These are phyloP conservation scores for Colletotrichum melonis DNA, from an alignment of 2,329 filamentous ascomycete species.

Conservation along the genomic window DNA sequence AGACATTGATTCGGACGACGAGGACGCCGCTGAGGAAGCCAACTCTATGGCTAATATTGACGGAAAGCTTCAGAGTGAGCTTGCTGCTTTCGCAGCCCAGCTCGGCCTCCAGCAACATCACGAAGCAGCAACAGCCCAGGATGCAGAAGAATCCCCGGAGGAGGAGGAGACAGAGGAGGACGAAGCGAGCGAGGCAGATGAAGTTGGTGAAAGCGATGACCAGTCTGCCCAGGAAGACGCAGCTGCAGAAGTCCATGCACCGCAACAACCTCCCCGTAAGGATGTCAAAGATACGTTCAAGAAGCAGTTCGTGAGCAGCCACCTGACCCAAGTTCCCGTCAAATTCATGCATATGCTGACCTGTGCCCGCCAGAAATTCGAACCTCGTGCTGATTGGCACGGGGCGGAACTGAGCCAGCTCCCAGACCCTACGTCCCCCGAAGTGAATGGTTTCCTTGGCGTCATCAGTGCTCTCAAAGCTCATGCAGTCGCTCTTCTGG, in stretches of 20 bases:
- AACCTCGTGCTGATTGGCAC: slow-evolving; percentile 70
- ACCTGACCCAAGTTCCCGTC: not conserved
- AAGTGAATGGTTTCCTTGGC: slow-evolving; percentile 54
- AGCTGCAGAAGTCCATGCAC: slow-evolving; percentile 18
- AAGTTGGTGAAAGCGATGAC: slow-evolving; percentile 45
- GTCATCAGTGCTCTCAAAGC: slow-evolving; percentile 67
- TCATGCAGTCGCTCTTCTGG: slow-evolving; percentile 79
- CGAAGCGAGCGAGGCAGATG: slow-evolving; percentile 44
- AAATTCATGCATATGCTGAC: slow-evolving; percentile 11
- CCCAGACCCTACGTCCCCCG: slow-evolving; percentile 56
- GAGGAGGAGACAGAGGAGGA: slow-evolving; percentile 50
- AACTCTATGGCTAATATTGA: slow-evolving; percentile 3
- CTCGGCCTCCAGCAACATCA: slow-evolving; percentile 32
- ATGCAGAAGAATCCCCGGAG: slow-evolving; percentile 35
- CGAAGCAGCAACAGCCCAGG: slow-evolving; percentile 32
- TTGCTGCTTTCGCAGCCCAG: slow-evolving; percentile 34
- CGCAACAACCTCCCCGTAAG: not conserved
- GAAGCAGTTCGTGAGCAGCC: slow-evolving; percentile 44
- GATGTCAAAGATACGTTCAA: slow-evolving; percentile 52
- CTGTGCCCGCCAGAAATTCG: slow-evolving; percentile 57
- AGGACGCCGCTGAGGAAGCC: slow-evolving; percentile 38
- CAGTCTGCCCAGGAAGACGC: slow-evolving; percentile 45
- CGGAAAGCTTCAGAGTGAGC: slow-evolving; percentile 23
- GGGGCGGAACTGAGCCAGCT: slow-evolving; percentile 55
- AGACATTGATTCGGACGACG: slow-evolving; percentile 55